These are phyloP conservation scores for Neltuma alba DNA, from an alignment of 306 rosid genomes.

Conservation along the genomic window DNA sequence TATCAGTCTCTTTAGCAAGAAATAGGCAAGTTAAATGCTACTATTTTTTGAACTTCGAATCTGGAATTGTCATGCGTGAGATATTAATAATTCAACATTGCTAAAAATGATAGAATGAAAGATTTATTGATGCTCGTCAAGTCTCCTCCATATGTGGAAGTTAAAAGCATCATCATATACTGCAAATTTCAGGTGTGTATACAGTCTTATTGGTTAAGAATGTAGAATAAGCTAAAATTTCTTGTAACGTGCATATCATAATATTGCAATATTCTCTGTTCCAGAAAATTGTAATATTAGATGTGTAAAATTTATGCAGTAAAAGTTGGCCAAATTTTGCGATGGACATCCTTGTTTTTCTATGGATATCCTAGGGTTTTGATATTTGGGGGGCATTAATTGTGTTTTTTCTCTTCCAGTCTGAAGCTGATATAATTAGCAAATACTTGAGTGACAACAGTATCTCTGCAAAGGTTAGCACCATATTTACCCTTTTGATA, in stretches of 20 bases:
- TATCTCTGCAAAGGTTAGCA: slow-evolving; percentile 81
- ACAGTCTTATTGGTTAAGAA: slow-evolving; percentile 30
- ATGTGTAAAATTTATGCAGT: slow-evolving; percentile 25
- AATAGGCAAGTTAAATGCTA: slow-evolving; percentile 67
- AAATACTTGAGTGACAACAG: slow-evolving; percentile 70
- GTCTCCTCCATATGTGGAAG: slow-evolving; percentile 73
- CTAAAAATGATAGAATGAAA: slow-evolving; percentile 63
- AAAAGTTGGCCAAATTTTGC: slow-evolving; percentile 25
- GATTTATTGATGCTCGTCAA: slow-evolving; percentile 73
- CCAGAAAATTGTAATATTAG: slow-evolving; percentile 18
- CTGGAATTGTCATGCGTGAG: slow-evolving; percentile 27
- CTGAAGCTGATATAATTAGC: slow-evolving; percentile 75
- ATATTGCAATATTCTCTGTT: slow-evolving; percentile 26
- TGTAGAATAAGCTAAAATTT: slow-evolving; percentile 25
- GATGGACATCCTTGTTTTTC: slow-evolving; percentile 17
- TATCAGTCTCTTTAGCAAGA: slow-evolving; percentile 68
- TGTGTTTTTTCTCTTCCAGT: slow-evolving; percentile 56
- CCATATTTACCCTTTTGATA: slow-evolving; percentile 35
- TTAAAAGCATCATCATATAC: slow-evolving; percentile 84
- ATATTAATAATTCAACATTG: slow-evolving; percentile 23
- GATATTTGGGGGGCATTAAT: slow-evolving; percentile 27
- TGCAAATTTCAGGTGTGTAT: slow-evolving; percentile 90
- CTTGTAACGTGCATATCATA: slow-evolving; percentile 5
- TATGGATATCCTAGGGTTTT: slow-evolving; percentile 24
- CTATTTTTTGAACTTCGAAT: slow-evolving; percentile 27